Evolutionary conservation across 805 yeast genomes (phyloP), one percentile per base, ranked within the genome.

Genomic region (Nakazawaea sp.): DNA sequence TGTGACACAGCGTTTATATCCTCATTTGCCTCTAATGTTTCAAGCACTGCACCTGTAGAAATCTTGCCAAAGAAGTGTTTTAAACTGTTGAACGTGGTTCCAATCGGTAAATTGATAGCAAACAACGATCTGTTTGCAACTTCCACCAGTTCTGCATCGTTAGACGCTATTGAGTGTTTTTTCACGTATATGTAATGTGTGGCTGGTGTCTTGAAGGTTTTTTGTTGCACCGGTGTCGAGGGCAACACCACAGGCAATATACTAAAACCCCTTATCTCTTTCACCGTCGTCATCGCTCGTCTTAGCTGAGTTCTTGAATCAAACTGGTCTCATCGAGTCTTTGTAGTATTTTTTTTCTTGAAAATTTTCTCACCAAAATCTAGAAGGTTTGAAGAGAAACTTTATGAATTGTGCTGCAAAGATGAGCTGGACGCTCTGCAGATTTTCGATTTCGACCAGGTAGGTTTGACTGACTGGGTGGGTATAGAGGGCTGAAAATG

Each of bases 61-160:
- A 82, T 65, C 11, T 67, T 59, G 38, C 69, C 68, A 48, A 87
- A 74, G 29, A 78, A 68, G 39, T 64, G 66, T 50, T 75, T 80
- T 33, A 87, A 52, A 25, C 63, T 62, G 30, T 68, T 64, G 12
- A 73, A 50, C 18, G 68, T 65, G 5, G 87, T 68, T 40, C 71
- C 68, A 17, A 80, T 59, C 2, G 97, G 96, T 28, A 87, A 59
- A 52, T 89, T 88, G 41, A 82, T 75, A 5, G 81, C 54, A 58
- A 89, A 89, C n/a, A 89, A 56, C 20, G 83, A 69, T 35, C 83
- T 64, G 35, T 71, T 70, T 15, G 53, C 58, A 16, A 68, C 56
- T 24, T 70, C 69, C 2, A 62, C 57, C 24, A 62, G 64, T 35
- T 62, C 62, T 29, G 57, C 52, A 30, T 67, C 61, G 45, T 32